Conservation (phyloP, 2,329 filamentous ascomycete species). For the Chaetoscypha palmicola region DNA sequence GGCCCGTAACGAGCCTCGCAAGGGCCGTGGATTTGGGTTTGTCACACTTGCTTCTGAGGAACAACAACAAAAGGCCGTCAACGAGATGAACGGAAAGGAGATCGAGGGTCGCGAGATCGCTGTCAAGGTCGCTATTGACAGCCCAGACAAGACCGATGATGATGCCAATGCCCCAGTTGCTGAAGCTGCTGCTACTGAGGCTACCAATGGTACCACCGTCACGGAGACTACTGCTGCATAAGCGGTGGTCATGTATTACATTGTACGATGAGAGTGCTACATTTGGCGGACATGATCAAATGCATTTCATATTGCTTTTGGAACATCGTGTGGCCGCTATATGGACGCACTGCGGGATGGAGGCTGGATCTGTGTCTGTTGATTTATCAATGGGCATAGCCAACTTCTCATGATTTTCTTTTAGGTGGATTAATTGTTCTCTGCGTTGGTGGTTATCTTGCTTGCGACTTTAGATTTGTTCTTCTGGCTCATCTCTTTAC, state of each 20-base stretch:
- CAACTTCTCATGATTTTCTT: conserved; percentile 29
- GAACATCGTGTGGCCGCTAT: conserved; percentile 19
- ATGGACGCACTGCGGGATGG: conserved; percentile 16
- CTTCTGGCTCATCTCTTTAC: conserved; percentile 23
- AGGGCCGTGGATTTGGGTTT: conserved; percentile 98
- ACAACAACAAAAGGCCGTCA: conserved; percentile 91
- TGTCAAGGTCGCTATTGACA: conserved; percentile 99
- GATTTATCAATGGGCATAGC: conserved; percentile 16
- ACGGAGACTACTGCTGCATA: conserved; percentile 34
- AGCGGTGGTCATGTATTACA: conserved; percentile 27
- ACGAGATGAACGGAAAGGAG: conserved; percentile 99
- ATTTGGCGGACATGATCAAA: conserved; percentile 21
- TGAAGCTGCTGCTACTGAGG: conserved; percentile 43
- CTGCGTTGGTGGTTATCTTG: conserved; percentile 18
- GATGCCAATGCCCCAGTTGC: conserved; percentile 58
- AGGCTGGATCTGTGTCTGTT: conserved; percentile 18
- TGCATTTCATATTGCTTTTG: conserved; percentile 25
- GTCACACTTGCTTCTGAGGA: conserved; percentile 94
- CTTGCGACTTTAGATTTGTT: no score
- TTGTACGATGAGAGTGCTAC: conserved; percentile 25
- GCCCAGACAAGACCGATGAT: conserved; percentile 90
- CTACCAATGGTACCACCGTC: conserved; percentile 44
- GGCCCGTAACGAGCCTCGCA: conserved; percentile 94
- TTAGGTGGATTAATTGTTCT: conserved; percentile 23
- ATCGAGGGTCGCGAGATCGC: conserved; percentile 98